Evolutionary conservation across 2,329 filamentous ascomycete species (phyloP).

Genomic region (Bipolaris gigantea): DNA sequence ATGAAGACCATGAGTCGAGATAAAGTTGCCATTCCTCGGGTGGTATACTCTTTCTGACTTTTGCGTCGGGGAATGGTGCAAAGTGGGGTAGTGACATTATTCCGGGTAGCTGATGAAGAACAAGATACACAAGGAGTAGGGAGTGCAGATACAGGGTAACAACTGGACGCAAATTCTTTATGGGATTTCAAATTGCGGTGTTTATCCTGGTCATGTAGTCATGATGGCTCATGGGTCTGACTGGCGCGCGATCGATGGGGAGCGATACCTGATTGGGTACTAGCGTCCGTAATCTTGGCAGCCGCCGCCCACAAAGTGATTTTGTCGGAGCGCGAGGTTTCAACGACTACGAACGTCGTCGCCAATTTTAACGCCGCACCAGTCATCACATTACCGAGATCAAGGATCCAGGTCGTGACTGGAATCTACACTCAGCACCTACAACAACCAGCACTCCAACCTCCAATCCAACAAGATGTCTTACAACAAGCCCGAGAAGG

Average conservation of each 20-base stretch:
- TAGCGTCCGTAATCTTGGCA: conserved; percentile 39
- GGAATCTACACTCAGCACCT: conserved; percentile 33
- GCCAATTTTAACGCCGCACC: conserved; percentile 39
- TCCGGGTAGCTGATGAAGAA: background rate
- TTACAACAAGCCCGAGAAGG: conserved; percentile 83
- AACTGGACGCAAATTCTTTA: background rate
- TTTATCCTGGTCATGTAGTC: conserved; percentile 24
- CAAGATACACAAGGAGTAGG: too few species aligned
- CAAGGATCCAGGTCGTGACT: conserved; percentile 53
- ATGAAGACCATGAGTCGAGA: conserved; percentile 72
- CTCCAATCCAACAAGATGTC: conserved; percentile 34
- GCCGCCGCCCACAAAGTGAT: conserved; percentile 17
- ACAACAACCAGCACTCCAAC: conserved; percentile 22
- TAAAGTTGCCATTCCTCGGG: conserved; percentile 76
- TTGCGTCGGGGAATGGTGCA: conserved; percentile 73
- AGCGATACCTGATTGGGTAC: conserved; percentile 24
- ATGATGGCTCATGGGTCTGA: conserved; percentile 30
- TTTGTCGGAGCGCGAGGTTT: conserved; percentile 13
- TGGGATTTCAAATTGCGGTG: conserved; percentile 1
- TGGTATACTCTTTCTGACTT: conserved; percentile 67
- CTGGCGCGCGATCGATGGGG: conserved; percentile 5
- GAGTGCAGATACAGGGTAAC: background rate
- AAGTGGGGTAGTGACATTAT: conserved; percentile 66
- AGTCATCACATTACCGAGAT: conserved; percentile 60
- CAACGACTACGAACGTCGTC: conserved; percentile 35